Base-by-base conservation (phyloP, 2,329 filamentous ascomycete species). In the Exophiala aquamarina region DNA sequence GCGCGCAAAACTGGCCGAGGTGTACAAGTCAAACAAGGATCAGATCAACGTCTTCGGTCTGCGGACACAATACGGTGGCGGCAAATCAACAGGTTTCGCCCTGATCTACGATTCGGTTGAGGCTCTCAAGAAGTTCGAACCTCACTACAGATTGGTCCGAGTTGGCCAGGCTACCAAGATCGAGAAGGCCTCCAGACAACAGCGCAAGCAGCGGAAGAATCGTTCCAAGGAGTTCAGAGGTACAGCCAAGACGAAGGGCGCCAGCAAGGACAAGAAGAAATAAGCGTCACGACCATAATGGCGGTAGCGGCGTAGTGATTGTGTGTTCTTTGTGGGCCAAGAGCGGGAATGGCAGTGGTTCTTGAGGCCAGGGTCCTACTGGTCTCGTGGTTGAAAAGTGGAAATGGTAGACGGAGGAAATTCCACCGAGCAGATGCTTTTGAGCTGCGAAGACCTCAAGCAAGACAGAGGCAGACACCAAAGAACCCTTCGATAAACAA, bases 151-250 rank as follows among this genome's bases (percentile, higher is more conserved):
- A 76, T 84, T 96, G 66, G 83, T 98, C 74, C 85, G 93, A 65
- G 89, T 95, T 71, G 93, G 92, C 71, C 81, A 89, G 66, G 92
- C 89, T 69, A 82, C 75, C 74, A 97, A 97, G 89, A 82, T 89
- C 74, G 93, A 98, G 87, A 92, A 91, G 81, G 84, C 93, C 67
- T 89, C 84, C 81, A 88, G 93, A 84, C 93, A 98, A 81, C 93
- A 98, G 79, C 91, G 93, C 96, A 98, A 98, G 84, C 93, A 97
- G 82, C 88, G 93, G 82, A 98, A 98, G 89, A 98, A 98, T 89
- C 85, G 92, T 76, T 84, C 88, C 78, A 97, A 98, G 90, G 93
- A 92, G 72, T 87, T 96, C 75, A 88, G 93, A 66, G 93, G 93
- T 73, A 95, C 89, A 67, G 92, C 90, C 70, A 98, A 98, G 89